A percentile compares a stretch with the other conserved stretches of the same genome.
phyloP scores from a whole-genome alignment of 2,329 filamentous ascomycete species.

The Cercospora berteroae region DNA sequence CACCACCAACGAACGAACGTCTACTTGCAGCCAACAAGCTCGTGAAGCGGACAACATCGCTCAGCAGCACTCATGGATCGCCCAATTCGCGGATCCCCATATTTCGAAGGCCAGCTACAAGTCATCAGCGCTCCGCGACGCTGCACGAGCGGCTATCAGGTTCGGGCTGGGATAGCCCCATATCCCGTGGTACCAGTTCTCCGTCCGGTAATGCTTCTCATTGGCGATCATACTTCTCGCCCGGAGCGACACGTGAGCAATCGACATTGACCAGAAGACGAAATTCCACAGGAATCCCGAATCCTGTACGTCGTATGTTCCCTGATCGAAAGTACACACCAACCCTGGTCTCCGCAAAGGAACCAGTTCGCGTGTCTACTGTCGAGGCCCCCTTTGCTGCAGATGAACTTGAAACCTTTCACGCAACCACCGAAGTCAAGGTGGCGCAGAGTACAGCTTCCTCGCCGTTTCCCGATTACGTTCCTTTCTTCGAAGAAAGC shows the following conservation, averaged over 20 bases:
- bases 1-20: conserved; percentile 14
- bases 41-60: conserved; percentile 68
- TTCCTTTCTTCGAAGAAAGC: conserved; percentile 29
- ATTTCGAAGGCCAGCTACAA: conserved; percentile 72
- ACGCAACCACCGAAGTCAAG: conserved; percentile 11
- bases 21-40: conserved; percentile 68
- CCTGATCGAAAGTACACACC: conserved; percentile 39
- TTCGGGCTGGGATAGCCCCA: conserved; percentile 16
- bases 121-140: conserved; percentile 72
- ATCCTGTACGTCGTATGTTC: conserved; percentile 39
- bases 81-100: conserved; percentile 61
- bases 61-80: conserved; percentile 48
- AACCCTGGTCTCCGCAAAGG: conserved; percentile 34
- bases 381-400: conserved; percentile 33
- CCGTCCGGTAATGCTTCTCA: conserved; percentile 27
- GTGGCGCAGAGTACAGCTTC: conserved; percentile 28
- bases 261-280: conserved; percentile 24
- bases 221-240: conserved; percentile 39
- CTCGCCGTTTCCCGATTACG: conserved; percentile 28
- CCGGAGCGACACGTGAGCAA: conserved; percentile 28
- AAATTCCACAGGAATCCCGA: conserved; percentile 38
- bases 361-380: conserved; percentile 25
- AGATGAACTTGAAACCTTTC: conserved; percentile 23
- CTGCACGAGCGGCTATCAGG: conserved; percentile 48
- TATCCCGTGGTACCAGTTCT: conserved; percentile 18